Evolutionary conservation across 371 early-diverging fungal species (phyloP), one percentile per base, ranked within the genome.

Genomic region (Zancudomyces culisetae): DNA sequence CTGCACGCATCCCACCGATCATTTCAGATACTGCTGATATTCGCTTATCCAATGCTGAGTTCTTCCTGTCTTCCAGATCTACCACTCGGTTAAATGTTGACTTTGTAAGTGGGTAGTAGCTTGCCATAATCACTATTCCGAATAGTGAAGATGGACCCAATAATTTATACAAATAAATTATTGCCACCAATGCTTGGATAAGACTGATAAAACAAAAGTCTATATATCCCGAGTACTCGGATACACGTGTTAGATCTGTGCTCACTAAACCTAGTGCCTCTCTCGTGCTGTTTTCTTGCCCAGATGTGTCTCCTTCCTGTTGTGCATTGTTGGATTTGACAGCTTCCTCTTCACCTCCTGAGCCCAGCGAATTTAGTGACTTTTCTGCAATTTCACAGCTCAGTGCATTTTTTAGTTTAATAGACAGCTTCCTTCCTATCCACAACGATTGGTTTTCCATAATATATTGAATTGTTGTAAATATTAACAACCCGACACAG

Each of bases 241-340:
- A 63, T 22, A 90, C 70, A 41, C 84, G 74, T 39, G 71, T 68
- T 3, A 80, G 59, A 56, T 93, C 92, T 0, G 87, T 80, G n/a
- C 88, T 80, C 63, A 90, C 80, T 51, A 93, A 58, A 59, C 85
- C 92, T 57, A 82, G 81, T 50, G 92, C 73, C 23, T 75, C 77
- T 22, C 91, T 91, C 3, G 71, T 66, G 27, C 72, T 70, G 28
- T 45, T 41, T 35, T 15, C 35, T 10, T 35, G 10, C 35, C 35
- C 35, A 18, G 55, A 55, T 0, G 42, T 56, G 1, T 22, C 42
- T 12, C 23, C 52, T 0, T 49, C 29, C 12, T 56, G 42, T 28
- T 20, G 42, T 0, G 43, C 42, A 20, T 40, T 49, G 1, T 41
- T 41, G 15, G 46, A 15, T n/a, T 21, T 20, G 4, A 30, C 27